A percentile compares a stretch with the other conserved stretches of the same genome.
Conservation (phyloP, 768 basidiomycete species). For the Russula lepida region DNA sequence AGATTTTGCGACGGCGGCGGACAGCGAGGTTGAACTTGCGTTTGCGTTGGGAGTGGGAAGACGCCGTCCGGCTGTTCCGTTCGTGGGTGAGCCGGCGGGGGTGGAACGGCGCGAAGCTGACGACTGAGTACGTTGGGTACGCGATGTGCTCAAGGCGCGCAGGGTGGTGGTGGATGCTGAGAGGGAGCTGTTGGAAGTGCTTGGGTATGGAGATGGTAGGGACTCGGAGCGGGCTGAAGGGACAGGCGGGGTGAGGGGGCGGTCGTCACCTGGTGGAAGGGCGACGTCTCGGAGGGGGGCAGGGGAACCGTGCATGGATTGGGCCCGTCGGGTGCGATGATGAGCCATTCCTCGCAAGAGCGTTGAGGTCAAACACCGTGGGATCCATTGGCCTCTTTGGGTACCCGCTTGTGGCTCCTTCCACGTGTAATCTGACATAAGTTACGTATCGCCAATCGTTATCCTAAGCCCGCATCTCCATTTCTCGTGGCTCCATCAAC, state of each 20-base stretch:
- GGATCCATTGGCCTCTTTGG: background rate
- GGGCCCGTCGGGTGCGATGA: background rate
- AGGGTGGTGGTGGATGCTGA: conserved; percentile 8
- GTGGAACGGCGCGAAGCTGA: conserved; percentile 7
- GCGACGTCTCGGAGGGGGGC: background rate
- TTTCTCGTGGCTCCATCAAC: too few species aligned
- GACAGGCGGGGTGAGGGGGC: conserved; percentile 14
- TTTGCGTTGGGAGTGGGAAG: conserved; percentile 8
- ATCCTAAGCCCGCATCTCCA: too few species aligned
- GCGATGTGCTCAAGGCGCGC: conserved; percentile 2
- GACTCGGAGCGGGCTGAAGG: conserved; percentile 3
- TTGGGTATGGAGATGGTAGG: conserved; percentile 5
- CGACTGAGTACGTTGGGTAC: conserved; percentile 2
- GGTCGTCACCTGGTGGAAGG: conserved; percentile 6
- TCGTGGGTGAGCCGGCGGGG: conserved; percentile 7
- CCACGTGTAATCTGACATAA: too few species aligned
- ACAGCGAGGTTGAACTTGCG: conserved; percentile 19
- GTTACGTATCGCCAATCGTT: too few species aligned
- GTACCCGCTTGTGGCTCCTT: too few species aligned
- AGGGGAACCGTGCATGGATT: background rate
- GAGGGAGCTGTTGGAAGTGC: conserved; percentile 4
- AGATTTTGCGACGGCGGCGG: conserved; percentile 10
- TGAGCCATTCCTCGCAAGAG: background rate
- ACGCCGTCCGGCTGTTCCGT: conserved; percentile 4
- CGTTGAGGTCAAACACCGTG: background rate